Conservation (phyloP, 306 rosid genomes). For the Malus asiatica region DNA sequence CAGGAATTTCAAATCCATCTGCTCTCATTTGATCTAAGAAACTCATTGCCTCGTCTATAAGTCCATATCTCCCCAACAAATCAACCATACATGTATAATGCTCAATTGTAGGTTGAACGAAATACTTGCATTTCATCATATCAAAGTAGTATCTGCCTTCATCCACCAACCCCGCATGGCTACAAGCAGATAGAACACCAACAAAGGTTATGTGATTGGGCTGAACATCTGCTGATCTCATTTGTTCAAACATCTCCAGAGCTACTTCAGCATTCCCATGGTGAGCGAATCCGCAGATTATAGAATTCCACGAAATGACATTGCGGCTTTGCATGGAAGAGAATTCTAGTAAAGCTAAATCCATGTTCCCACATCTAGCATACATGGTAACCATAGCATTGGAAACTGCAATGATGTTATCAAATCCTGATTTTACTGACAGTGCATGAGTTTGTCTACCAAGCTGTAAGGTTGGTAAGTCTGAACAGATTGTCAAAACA, state of each 20-base stretch:
- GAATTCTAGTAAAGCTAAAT: conserved; percentile 36
- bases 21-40: conserved; percentile 29
- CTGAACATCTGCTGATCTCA: conserved; percentile 26
- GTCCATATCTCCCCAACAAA: conserved; percentile 47
- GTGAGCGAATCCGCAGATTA: conserved; percentile 44
- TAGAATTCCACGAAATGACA: conserved; percentile 49
- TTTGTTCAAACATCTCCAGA: conserved; percentile 35
- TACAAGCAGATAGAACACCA: conserved; percentile 48
- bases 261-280: conserved; percentile 40
- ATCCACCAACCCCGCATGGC: conserved; percentile 43
- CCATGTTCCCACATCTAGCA: conserved; percentile 50
- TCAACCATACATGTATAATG: conserved; percentile 51
- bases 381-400: conserved; percentile 53
- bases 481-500: conserved; percentile 40
- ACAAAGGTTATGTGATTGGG: conserved; percentile 47
- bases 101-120: conserved; percentile 33
- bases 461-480: conserved; percentile 32
- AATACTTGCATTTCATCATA: conserved; percentile 28
- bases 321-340: conserved; percentile 31
- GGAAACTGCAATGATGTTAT: conserved; percentile 28
- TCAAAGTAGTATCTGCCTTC: conserved; percentile 31
- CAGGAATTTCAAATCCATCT: conserved; percentile 35
- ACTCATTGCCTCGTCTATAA: conserved; percentile 37
- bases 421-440: conserved; percentile 29
- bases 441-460: conserved; percentile 42